Conservation (phyloP, 257 asterid genomes). For the Verbena officinalis region DNA sequence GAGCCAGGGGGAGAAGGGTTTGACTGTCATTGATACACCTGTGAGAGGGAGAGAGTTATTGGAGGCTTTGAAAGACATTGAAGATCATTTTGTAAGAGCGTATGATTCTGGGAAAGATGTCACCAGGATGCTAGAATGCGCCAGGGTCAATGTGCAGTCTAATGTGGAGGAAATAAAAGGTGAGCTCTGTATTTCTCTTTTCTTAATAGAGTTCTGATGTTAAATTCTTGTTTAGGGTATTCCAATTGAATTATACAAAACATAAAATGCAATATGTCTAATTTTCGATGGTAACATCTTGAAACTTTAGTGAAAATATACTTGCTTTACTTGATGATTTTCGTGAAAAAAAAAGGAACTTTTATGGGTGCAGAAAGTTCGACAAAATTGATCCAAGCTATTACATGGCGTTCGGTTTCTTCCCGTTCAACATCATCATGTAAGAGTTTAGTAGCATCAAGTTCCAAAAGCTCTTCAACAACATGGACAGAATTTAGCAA, state of each 20-base stretch:
- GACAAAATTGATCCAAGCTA: slow-evolving; percentile 68
- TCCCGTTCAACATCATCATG: slow-evolving; percentile 60
- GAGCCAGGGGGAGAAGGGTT: slow-evolving; percentile 54
- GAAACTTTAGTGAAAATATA: too few species aligned
- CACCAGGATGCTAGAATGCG: slow-evolving; percentile 88
- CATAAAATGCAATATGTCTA: too few species aligned
- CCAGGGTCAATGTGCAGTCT: slow-evolving; percentile 79
- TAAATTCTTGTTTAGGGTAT: too few species aligned
- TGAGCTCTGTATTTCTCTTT: slow-evolving; percentile 16
- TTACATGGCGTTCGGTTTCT: slow-evolving; percentile 61
- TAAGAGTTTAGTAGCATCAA: slow-evolving; percentile 77
- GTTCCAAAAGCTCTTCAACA: slow-evolving; percentile 68
- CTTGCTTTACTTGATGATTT: background rate
- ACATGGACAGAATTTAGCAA: slow-evolving; percentile 81
- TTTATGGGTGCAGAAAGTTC: slow-evolving; percentile 66
- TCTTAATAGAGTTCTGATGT: too few species aligned
- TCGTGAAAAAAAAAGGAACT: background rate
- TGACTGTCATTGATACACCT: slow-evolving; percentile 69
- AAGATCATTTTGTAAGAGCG: slow-evolving; percentile 78
- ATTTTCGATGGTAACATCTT: background rate
- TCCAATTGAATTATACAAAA: too few species aligned
- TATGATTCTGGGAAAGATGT: slow-evolving; percentile 91
- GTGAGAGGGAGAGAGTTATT: slow-evolving; percentile 83
- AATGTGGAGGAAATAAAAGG: slow-evolving; percentile 89
- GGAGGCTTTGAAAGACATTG: slow-evolving; percentile 85